phyloP scores from a whole-genome alignment of 257 asterid species.

The Solanum lignicaule region DNA sequence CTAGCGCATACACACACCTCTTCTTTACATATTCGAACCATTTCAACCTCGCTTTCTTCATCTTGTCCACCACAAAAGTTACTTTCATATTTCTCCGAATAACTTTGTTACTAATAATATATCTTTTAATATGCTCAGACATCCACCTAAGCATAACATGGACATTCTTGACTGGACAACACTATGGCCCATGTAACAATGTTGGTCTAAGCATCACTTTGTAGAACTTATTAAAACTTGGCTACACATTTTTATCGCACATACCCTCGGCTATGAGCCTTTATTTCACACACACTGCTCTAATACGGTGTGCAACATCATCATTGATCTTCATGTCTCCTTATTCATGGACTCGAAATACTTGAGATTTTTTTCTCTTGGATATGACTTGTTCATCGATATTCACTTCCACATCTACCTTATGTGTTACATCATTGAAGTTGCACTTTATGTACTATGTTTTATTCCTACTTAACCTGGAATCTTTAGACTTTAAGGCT shows the following conservation, averaged over 20 bases:
- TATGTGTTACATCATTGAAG: too few species aligned
- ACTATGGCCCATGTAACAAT: neutral
- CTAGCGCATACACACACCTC: neutral
- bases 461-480: neutral
- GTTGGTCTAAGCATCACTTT: neutral
- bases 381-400: too few species aligned
- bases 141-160: neutral
- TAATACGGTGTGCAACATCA: too few species aligned
- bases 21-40: neutral
- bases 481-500: too few species aligned
- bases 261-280: fast-evolving
- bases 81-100: neutral
- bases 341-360: neutral
- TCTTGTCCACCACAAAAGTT: neutral
- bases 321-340: neutral
- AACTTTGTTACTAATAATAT: neutral
- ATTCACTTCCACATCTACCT: too few species aligned
- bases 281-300: neutral
- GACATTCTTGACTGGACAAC: neutral
- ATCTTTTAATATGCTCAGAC: neutral
- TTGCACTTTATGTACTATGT: neutral
- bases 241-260: neutral
- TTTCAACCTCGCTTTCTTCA: neutral
- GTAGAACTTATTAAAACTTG: neutral
- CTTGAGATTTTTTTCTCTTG: neutral